These are phyloP conservation scores for Macadamia integrifolia DNA, from an alignment of 164 flowering plant species.

Conservation along the genomic window DNA sequence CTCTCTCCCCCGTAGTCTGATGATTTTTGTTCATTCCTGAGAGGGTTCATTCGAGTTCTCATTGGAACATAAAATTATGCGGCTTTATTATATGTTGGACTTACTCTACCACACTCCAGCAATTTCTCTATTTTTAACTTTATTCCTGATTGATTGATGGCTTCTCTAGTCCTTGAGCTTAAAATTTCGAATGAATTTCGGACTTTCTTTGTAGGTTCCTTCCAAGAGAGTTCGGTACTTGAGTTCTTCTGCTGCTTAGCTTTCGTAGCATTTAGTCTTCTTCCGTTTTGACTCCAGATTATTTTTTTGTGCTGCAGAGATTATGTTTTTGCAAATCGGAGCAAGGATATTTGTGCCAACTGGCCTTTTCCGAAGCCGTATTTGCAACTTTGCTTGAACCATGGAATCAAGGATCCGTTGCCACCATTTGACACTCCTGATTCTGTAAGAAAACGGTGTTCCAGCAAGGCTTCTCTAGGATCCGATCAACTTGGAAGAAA, in stretches of 20 bases:
- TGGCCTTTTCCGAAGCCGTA: conserved; percentile 79
- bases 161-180: neutral
- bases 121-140: conserved; percentile 2
- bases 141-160: neutral
- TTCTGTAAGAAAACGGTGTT: conserved; percentile 28
- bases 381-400: conserved; percentile 71
- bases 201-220: neutral
- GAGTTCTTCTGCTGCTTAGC: neutral
- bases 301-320: conserved; percentile 49
- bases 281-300: neutral
- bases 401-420: conserved; percentile 67
- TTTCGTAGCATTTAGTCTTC: neutral
- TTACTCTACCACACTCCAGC: neutral
- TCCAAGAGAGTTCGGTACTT: neutral
- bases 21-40: neutral
- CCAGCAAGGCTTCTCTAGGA: conserved; percentile 8
- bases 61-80: neutral
- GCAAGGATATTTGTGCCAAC: conserved; percentile 56
- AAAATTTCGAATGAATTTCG: conserved; percentile 14
- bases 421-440: conserved; percentile 74
- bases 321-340: conserved; percentile 59
- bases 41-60: neutral
- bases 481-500: neutral
- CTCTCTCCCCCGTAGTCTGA: conserved; percentile 1
- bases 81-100: conserved; percentile 4